Base-by-base conservation (phyloP, 371 early-diverging fungal genomes). In the Cokeromyces recurvatus region DNA sequence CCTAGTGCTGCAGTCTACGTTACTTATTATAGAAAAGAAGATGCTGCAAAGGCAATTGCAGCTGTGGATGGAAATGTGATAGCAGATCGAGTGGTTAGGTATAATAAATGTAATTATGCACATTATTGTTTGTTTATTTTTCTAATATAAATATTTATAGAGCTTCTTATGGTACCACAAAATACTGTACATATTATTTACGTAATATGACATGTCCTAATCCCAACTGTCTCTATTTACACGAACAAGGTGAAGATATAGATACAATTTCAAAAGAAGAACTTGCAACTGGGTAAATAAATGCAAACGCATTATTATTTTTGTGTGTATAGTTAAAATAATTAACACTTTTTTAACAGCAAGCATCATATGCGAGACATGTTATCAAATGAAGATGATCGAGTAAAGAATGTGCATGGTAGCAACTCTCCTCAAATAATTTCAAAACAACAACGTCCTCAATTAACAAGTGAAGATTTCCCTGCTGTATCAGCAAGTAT, bases 131-230 rank as follows among this genome's bases (percentile, higher is more conserved):
- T 35, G 19, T 35, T 15, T 19, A 5, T 2, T 4, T 35, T 35
- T 7, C n/a, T n/a, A n/a, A n/a, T n/a, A n/a, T n/a, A n/a, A n/a
- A n/a, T 29, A 29, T 27, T 15, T 32, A 21, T 42, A 74, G 89
- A 43, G 93, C 92, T 4, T 86, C 90, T 1, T 87, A 84, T 63
- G 94, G 94, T 20, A 90, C 92, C 6, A 94, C 92, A 16, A 91
- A 92, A 64, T 94, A 94, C 59, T 94, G 94, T 53, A 80, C 89
- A 7, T 87, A 83, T 59, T 94, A 85, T 53, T 63, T 94, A 47
- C 79, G 86, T 27, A 82, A 80, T 48, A 85, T 85, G 57, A 54
- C 79, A 14, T 94, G 94, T 59, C 88, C 84, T 49, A 90, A 88
- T 46, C 79, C 85, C 1, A 79, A 75, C 19, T 94, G 94, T 62